Evolutionary conservation across 2,329 filamentous ascomycete genomes (phyloP).

Genomic region (Lachnellula suecica): DNA sequence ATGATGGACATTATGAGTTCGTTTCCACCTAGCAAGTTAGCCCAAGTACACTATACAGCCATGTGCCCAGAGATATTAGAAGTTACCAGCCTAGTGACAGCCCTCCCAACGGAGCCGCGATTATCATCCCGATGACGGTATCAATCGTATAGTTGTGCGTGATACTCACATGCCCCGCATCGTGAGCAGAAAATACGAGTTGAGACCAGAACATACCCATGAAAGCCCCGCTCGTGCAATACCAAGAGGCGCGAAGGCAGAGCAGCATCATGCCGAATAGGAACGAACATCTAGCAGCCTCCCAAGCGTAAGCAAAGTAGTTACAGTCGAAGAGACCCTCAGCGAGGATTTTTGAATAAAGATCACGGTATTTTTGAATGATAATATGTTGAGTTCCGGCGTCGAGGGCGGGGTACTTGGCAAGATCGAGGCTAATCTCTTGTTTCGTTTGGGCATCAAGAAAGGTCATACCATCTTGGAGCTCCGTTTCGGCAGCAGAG

Average conservation of each 20-base stretch:
- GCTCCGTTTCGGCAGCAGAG: constrained; percentile 56
- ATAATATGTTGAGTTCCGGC: constrained; percentile 71
- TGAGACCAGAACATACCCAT: constrained; percentile 92
- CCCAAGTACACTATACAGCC: no score
- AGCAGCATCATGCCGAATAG: constrained; percentile 63
- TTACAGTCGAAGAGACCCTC: constrained; percentile 83
- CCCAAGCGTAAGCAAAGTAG: constrained; percentile 76
- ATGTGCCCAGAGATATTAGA: no score
- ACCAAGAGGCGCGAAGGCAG: constrained; percentile 65
- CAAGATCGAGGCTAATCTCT: constrained; percentile 72
- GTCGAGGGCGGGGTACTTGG: constrained; percentile 80
- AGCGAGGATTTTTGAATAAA: constrained; percentile 69
- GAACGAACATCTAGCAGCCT: constrained; percentile 68
- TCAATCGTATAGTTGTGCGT: constrained; percentile 87
- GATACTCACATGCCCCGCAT: constrained; percentile 96
- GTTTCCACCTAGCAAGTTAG: no score
- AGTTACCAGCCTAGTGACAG: constrained; percentile 89
- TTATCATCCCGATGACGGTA: constrained; percentile 81
- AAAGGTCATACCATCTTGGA: constrained; percentile 58
- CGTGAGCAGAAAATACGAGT: constrained; percentile 88
- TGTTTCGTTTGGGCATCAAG: constrained; percentile 72
- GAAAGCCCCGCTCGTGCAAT: constrained; percentile 67
- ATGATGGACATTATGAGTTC: constrained; percentile 93
- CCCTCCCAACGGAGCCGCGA: constrained; percentile 87
- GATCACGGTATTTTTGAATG: constrained; percentile 74